Conservation (phyloP, 371 early-diverging fungal species). For the Rhizopus stolonifer region DNA sequence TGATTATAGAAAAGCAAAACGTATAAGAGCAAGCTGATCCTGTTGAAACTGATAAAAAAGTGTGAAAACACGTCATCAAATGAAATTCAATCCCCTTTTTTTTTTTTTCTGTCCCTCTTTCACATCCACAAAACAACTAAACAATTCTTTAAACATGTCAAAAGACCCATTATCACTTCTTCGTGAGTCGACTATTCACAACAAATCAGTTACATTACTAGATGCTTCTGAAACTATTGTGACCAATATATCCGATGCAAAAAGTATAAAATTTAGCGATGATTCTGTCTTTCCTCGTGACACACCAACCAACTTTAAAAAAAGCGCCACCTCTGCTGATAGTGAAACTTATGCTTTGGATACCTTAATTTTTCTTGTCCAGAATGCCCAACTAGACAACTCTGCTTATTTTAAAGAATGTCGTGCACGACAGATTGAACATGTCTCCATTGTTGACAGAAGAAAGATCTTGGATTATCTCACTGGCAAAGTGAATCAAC, state of each 20-base stretch:
- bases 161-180: constrained; percentile 56
- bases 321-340: constrained; percentile 43
- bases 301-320: constrained; percentile 60
- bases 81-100: too few species aligned
- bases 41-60: too few species aligned
- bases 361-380: constrained; percentile 73
- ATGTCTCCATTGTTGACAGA: constrained; percentile 75
- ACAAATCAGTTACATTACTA: constrained; percentile 53
- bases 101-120: too few species aligned
- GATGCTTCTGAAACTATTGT: constrained; percentile 46
- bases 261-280: constrained; percentile 55
- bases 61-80: too few species aligned
- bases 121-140: too few species aligned
- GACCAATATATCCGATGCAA: constrained; percentile 54
- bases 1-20: too few species aligned
- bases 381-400: constrained; percentile 64
- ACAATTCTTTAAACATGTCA: constrained; percentile 13
- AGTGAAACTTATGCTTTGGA: constrained; percentile 71
- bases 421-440: constrained; percentile 57
- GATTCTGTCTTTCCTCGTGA: constrained; percentile 53
- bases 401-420: constrained; percentile 73
- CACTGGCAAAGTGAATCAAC: constrained; percentile 62
- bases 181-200: constrained; percentile 60
- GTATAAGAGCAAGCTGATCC: too few species aligned
- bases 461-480: constrained; percentile 72